Base-by-base conservation (phyloP, 441 rosid species). In the Adansonia grandidieri region DNA sequence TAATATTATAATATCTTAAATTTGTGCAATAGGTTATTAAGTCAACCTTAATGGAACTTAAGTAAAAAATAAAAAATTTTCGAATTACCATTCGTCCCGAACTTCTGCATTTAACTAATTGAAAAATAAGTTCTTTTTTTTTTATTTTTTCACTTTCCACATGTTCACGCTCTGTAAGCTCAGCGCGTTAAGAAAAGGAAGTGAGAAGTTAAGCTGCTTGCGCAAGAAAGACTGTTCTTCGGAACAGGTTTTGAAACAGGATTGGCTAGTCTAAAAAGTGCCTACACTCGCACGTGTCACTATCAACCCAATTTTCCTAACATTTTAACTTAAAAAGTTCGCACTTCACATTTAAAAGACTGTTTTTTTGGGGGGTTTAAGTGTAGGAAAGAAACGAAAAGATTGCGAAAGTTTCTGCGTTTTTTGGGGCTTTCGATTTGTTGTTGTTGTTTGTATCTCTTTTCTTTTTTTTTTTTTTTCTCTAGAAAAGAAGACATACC, bases 231-330 rank as follows among this genome's bases (percentile, higher is more conserved):
- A 61, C 8, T 10, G 8, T 42, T 28, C 28, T n/a, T 0, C 0
- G 0, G 9, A 4, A 5, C 48, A 78, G 80, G 80, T 80, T 84
- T 74, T 65, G n/a, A 1, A 0, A 3, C 1, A 2, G 71, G 58
- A 32, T 80, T 80, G 78, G 83, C 2, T 9, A 8, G 5, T 77
- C 40, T 1, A 42, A 73, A 74, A 82, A 67, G 80, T n/a, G 4
- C 32, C 13, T 19, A 47, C 20, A 32, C 22, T 54, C n/a, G 3
- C 28, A 7, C 14, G 32, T 37, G 69, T 73, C 73, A 9, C 64
- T 78, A 19, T 78, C 76, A 24, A 7, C 8, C 42, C 48, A n/a
- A 45, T 20, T 68, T 19, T 47, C 56, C 17, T 10, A 68, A 19
- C 54, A 45, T n/a, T 54, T 20, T 68, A 47, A 45, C 17, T 11